Base-by-base conservation (phyloP, 768 basidiomycete species). In the Lanmaoa pseudosensibilis region DNA sequence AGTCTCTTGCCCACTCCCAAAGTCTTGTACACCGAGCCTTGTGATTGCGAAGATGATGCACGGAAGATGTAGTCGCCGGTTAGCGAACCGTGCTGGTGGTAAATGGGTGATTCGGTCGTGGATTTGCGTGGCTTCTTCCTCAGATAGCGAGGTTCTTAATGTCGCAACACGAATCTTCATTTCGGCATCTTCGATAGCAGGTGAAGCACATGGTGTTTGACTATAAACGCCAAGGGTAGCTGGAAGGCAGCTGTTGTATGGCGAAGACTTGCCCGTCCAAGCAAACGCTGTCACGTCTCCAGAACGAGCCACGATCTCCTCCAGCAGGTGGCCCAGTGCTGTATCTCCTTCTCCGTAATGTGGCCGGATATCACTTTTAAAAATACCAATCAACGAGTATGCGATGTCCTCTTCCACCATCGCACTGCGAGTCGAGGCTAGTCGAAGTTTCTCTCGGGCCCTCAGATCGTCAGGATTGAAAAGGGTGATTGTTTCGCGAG, bases 241-340 rank as follows among this genome's bases (percentile, higher is more conserved):
- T 1, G 59, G 59, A 12, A 60, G 58, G 9, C 59, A 60, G 19
- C 49, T 60, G 13, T 60, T 60, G 23, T 60, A 60, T 40, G 16
- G 5, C 1, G 52, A 60, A 2, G 49, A 36, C 12, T 34, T 44
- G 21, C 59, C 58, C 1, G 23, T 21, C 57, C 57, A 60, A 4
- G 52, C 52, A 39, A 59, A 39, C 6, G 41, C 47, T 1, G 52
- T 37, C 15, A 55, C 52, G 2, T 51, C 48, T 2, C 59, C 52
- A 4, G 30, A 50, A 16, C 59, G 57, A 2, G 34, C 21, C 15
- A 60, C 45, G 16, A 60, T 55, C 9, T 60, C 58, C 3, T 55
- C 58, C 13, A 60, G 32, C 11, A 60, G 46, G 12, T 47, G 58
- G 10, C 52, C 58, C 4, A 60, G 25, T 0, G 58, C 53, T 1